These are phyloP conservation scores for Magnaporthiopsis incrustans DNA, from an alignment of 2,329 filamentous ascomycete species.

Conservation along the genomic window DNA sequence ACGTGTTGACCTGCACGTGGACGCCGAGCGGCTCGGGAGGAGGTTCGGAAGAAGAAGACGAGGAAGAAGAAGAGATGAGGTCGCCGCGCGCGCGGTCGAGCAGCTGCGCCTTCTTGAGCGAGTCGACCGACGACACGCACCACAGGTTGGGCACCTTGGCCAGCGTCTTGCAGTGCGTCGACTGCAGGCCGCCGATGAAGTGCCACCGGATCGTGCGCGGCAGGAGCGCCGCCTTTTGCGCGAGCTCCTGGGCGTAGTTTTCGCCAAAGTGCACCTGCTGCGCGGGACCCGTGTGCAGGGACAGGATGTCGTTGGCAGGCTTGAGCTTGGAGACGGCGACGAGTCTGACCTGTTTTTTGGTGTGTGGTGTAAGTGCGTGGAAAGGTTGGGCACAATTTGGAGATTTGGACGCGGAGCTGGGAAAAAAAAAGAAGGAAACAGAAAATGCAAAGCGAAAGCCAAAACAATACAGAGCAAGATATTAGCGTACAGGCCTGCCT, in stretches of 20 bases:
- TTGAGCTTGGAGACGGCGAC: slow-evolving; percentile 97
- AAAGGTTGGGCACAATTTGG: no score
- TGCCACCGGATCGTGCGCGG: slow-evolving; percentile 80
- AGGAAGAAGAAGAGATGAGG: slow-evolving; percentile 28
- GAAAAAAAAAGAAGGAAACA: neutral
- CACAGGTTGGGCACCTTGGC: slow-evolving; percentile 83
- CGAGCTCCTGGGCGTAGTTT: slow-evolving; percentile 89
- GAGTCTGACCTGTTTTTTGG: slow-evolving; percentile 57
- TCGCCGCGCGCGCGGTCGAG: slow-evolving; percentile 69
- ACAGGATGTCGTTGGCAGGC: slow-evolving; percentile 81
- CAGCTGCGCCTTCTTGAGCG: slow-evolving; percentile 74
- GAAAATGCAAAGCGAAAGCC: slow-evolving; percentile 6
- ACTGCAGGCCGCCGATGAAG: slow-evolving; percentile 92
- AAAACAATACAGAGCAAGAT: neutral
- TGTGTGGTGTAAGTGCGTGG: slow-evolving; percentile 8
- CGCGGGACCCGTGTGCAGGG: slow-evolving; percentile 58
- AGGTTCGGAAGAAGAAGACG: neutral
- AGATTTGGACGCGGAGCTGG: no score
- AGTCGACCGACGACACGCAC: slow-evolving; percentile 87
- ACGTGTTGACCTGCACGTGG: slow-evolving; percentile 94
- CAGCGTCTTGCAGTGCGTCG: slow-evolving; percentile 77
- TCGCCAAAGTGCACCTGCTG: slow-evolving; percentile 81
- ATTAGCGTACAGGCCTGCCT: slow-evolving; percentile 45
- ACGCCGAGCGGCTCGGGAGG: slow-evolving; percentile 48
- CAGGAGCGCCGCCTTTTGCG: slow-evolving; percentile 74